Percentiles rank a stretch among this genome's conserved stretches.
Conservation (phyloP, 2,329 filamentous ascomycete genomes). For the Colletotrichum siamense region DNA sequence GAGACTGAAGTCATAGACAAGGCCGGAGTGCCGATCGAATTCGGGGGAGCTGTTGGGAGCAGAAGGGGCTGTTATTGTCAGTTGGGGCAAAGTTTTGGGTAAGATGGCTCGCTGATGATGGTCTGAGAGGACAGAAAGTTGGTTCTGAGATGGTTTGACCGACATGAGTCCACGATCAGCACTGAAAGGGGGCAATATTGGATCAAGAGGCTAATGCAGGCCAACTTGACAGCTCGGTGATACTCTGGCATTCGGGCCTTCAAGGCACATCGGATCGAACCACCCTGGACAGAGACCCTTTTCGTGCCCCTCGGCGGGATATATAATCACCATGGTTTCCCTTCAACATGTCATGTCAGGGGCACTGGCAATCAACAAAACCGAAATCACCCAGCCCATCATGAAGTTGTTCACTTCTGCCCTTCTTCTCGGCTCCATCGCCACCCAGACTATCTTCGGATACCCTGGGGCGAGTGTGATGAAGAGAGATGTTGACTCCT, state of each 20-base stretch:
- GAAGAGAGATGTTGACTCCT: slow-evolving; percentile 57
- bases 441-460: slow-evolving; percentile 56
- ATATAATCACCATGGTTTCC: slow-evolving; percentile 19
- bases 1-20: neutral
- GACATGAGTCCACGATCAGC: neutral
- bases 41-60: neutral
- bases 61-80: neutral
- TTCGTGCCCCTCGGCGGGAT: neutral
- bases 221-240: slow-evolving; percentile 16
- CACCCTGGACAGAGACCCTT: neutral
- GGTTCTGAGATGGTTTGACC: neutral
- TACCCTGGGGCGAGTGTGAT: slow-evolving; percentile 47
- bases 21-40: neutral
- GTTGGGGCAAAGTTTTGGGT: neutral
- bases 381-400: slow-evolving; percentile 38
- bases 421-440: slow-evolving; percentile 55
- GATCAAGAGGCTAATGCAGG: slow-evolving; percentile 12
- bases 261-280: slow-evolving; percentile 7
- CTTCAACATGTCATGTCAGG: slow-evolving; percentile 14
- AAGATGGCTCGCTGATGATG: neutral
- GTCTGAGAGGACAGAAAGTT: neutral
- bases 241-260: slow-evolving; percentile 21
- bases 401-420: slow-evolving; percentile 58
- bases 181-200: neutral
- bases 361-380: slow-evolving; percentile 14